A percentile compares a stretch with the other conserved stretches of the same genome.
Evolutionary conservation across 106 monocot genomes (phyloP).

Genomic region (Vanilla planifolia): DNA sequence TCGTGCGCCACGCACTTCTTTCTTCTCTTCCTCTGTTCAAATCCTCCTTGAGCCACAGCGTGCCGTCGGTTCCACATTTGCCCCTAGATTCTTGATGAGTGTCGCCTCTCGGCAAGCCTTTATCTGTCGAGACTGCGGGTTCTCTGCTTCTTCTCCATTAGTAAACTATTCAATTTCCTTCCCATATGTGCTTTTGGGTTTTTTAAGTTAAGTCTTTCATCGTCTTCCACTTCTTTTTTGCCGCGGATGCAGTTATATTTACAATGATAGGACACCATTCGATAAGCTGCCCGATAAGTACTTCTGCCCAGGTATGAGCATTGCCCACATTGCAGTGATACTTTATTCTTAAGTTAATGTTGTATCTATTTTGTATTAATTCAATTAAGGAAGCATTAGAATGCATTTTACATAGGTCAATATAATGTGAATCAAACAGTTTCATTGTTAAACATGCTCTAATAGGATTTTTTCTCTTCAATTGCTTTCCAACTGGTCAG

Average conservation of each 20-base stretch:
- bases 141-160: not conserved
- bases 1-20: constrained; percentile 55
- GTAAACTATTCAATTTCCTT: not conserved
- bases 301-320: constrained; percentile 90
- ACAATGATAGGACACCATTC: constrained; percentile 89
- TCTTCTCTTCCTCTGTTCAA: constrained; percentile 55
- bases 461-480: no score
- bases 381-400: no score
- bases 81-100: constrained; percentile 53
- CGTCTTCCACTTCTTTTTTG: not conserved
- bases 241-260: constrained; percentile 60
- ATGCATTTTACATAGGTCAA: no score
- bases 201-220: not conserved
- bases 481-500: no score
- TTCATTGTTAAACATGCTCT: no score
- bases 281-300: constrained; percentile 92
- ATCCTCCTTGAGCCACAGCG: constrained; percentile 27
- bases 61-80: constrained; percentile 2
- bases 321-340: no score
- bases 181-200: not conserved
- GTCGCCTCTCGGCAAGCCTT: constrained; percentile 79
- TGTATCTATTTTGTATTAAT: no score
- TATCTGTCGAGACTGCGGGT: constrained; percentile 98
- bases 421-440: no score
- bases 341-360: no score